These are phyloP conservation scores for Dictyostelium firmibasis DNA, from an alignment of 78 protist species.

Conservation along the genomic window DNA sequence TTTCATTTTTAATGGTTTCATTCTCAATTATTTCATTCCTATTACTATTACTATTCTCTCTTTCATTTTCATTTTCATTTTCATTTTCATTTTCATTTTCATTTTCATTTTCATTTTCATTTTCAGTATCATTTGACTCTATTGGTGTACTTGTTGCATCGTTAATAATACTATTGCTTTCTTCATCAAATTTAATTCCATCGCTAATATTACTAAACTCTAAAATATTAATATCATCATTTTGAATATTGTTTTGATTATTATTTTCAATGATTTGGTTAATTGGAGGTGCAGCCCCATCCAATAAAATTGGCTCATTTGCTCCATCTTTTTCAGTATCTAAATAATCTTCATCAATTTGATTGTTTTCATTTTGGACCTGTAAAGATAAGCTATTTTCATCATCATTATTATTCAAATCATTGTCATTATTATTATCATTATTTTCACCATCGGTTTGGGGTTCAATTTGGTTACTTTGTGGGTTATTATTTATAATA, in stretches of 20 bases:
- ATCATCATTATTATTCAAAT: background rate
- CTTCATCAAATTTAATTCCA: background rate
- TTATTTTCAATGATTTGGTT: background rate
- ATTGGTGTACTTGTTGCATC: background rate
- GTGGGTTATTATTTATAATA: too few species aligned
- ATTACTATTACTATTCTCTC: background rate
- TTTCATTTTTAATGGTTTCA: background rate
- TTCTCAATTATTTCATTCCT: background rate
- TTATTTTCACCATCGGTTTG: too few species aligned
- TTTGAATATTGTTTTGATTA: background rate
- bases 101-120: background rate
- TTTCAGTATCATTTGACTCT: background rate
- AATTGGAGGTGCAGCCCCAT: background rate
- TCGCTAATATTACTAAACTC: too few species aligned
- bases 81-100: background rate
- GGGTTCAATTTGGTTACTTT: too few species aligned
- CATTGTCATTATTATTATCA: background rate
- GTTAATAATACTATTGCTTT: background rate
- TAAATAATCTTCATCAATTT: background rate
- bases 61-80: background rate
- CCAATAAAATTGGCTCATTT: background rate
- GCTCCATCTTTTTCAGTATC: conserved; percentile 12
- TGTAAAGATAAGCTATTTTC: background rate
- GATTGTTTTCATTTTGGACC: background rate
- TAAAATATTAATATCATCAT: background rate